Conservation (phyloP, 768 basidiomycete species). For the Pholiota microspora region DNA sequence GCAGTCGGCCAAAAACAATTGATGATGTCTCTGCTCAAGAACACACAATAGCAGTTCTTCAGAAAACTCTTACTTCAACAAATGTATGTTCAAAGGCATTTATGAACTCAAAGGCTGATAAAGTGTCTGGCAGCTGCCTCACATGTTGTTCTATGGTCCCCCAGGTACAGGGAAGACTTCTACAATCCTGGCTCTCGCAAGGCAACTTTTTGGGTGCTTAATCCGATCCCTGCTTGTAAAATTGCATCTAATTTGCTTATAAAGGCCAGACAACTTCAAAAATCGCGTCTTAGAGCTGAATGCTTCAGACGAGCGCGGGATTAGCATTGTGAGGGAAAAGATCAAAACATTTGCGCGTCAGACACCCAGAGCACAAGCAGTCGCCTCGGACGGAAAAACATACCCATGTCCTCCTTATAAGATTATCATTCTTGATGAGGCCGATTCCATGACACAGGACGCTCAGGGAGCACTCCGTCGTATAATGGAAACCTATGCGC, state of each 20-base stretch:
- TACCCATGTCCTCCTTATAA: constrained; percentile 99
- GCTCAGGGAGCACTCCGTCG: constrained; percentile 94
- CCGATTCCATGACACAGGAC: constrained; percentile 99
- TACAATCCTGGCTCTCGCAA: constrained; percentile 90
- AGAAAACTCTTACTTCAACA: constrained; percentile 86
- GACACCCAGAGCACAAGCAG: constrained; percentile 76
- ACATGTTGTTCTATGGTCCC: constrained; percentile 99
- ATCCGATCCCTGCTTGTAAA: background rate
- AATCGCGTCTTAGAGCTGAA: constrained; percentile 95
- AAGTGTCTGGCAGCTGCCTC: constrained; percentile 70
- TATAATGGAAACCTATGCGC: constrained; percentile 99
- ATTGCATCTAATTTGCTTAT: background rate
- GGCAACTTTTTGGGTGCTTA: constrained; percentile 90
- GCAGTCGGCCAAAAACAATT: constrained; percentile 93
- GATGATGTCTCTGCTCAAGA: constrained; percentile 98
- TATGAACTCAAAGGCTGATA: constrained; percentile 12
- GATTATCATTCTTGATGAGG: constrained; percentile 97
- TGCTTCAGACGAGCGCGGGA: constrained; percentile 98
- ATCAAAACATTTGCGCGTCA: constrained; percentile 97
- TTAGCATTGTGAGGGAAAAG: constrained; percentile 95
- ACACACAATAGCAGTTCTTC: constrained; percentile 89
- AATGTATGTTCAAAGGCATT: constrained; percentile 55
- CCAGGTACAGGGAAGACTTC: constrained; percentile 99
- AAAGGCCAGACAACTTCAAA: constrained; percentile 90
- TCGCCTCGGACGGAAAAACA: constrained; percentile 71